phyloP scores from a whole-genome alignment of 73 alveolate species.

The Paramecium sonneborni region DNA sequence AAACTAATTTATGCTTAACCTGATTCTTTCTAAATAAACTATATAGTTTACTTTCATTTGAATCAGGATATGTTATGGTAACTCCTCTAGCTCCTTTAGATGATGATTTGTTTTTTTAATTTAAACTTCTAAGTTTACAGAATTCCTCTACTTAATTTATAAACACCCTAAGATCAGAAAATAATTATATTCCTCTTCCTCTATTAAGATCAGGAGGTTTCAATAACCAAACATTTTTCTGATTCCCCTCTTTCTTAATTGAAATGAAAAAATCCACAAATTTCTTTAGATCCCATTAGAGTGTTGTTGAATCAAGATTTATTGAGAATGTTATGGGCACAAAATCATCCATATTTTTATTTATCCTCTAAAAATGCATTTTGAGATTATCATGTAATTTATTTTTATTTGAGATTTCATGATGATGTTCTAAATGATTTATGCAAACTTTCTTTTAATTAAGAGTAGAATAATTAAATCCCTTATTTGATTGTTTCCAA shows the following conservation, averaged over 20 bases:
- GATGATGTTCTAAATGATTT: constrained; percentile 46
- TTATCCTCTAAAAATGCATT: neutral
- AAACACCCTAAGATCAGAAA: constrained; percentile 40
- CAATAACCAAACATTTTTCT: constrained; percentile 64
- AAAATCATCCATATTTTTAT: constrained; percentile 37
- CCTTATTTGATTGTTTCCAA: constrained; percentile 30
- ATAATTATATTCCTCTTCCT: constrained; percentile 67
- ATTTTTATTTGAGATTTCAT: constrained; percentile 14
- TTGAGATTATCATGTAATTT: constrained; percentile 29
- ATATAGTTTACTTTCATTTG: neutral
- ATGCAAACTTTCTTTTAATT: constrained; percentile 26
- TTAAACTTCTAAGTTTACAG: neutral
- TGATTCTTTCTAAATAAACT: neutral
- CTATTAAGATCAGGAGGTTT: constrained; percentile 66
- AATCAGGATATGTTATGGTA: constrained; percentile 34
- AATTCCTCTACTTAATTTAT: constrained; percentile 35
- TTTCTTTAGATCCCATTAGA: constrained; percentile 31
- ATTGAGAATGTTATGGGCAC: constrained; percentile 21
- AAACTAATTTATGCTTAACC: constrained; percentile 2
- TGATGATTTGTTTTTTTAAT: neutral
- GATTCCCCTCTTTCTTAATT: constrained; percentile 15
- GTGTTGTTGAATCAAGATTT: constrained; percentile 19
- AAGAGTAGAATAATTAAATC: constrained; percentile 29
- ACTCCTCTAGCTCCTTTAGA: constrained; percentile 18
- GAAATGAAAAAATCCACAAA: constrained; percentile 22